Evolutionary conservation across 1,284 basidiomycete genomes (phyloP), one percentile per base, ranked within the genome.

Genomic region (Ustilago nuda): DNA sequence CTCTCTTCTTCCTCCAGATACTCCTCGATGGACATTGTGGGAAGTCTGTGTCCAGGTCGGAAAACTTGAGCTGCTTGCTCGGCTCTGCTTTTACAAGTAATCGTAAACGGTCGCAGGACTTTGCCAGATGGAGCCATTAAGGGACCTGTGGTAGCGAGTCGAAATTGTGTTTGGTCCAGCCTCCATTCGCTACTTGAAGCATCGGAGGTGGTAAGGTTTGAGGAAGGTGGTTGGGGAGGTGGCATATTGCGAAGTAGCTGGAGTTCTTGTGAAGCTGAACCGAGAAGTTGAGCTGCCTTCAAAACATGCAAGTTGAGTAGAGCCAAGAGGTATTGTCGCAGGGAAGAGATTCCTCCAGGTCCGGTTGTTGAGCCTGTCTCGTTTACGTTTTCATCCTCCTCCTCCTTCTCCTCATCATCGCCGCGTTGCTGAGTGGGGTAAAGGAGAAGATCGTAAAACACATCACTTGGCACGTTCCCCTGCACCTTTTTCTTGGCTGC

Each of bases 1-100:
- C 91, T 88, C 60, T 89, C 87, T 85, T 99, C 96, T 68, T 95
- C 91, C 77, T 92, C 91, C 27, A 99, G 89, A 84, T 96, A 98
- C 86, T 99, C 93, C 83, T 99, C 96, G 78, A 99, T 91, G 1
- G 92, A 90, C 97, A 99, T 98, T 0, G 94, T 96, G 3, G 96
- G 96, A 35, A 99, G 88, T 27, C 92, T 90, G 85, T 98, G 91
- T n/a, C 90, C 90, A 4, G 93, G 90, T 15, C 91, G 90, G 87
- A 98, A 99, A 3, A 98, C 95, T 82, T 93, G 91, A 0, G 92
- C 4, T 84, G 83, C 77, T 90, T 92, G 15, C 94, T 90, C 76
- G 92, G 91, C 13, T 23, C 64, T 61, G 0, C 57, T 19, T 15
- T 60, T 53, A 27, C 56, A 33, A 13, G 78, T 79, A 57, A 85